Conservation (phyloP, 371 early-diverging fungal genomes). For the Modicella reniformis region DNA sequence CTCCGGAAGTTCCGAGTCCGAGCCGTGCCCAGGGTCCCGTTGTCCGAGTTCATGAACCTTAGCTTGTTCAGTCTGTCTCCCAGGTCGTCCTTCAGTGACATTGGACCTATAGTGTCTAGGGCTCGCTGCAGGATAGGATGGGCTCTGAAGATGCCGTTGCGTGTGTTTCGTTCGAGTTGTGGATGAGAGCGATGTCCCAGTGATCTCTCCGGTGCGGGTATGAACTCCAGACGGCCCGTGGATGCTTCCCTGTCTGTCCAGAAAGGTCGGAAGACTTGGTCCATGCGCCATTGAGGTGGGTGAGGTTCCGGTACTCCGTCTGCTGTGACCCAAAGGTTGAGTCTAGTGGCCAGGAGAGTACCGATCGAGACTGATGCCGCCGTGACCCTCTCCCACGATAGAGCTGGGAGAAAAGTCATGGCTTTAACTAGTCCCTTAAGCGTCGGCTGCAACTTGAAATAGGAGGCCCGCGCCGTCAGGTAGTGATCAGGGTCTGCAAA, state of each 20-base stretch:
- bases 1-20: not conserved
- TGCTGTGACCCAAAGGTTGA: not conserved
- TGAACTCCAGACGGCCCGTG: not conserved
- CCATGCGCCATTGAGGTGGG: conserved; percentile 11
- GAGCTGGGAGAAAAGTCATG: not conserved
- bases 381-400: not conserved
- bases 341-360: not conserved
- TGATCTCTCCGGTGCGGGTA: not conserved
- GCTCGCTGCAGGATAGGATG: not conserved
- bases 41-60: not conserved
- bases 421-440: not conserved
- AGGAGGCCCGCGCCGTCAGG: too few relatives aligned
- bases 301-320: not conserved
- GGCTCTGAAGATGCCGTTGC: not conserved
- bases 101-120: not conserved
- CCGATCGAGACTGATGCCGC: not conserved
- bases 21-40: not conserved
- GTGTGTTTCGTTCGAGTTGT: not conserved
- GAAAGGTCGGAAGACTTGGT: conserved; percentile 7
- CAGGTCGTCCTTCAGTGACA: conserved; percentile 5
- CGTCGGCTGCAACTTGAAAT: not conserved
- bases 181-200: not conserved
- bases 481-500: not conserved
- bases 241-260: not conserved
- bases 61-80: not conserved